Evolutionary conservation across 805 yeast genomes (phyloP).

Genomic region (Hanseniaspora valbyensis): DNA sequence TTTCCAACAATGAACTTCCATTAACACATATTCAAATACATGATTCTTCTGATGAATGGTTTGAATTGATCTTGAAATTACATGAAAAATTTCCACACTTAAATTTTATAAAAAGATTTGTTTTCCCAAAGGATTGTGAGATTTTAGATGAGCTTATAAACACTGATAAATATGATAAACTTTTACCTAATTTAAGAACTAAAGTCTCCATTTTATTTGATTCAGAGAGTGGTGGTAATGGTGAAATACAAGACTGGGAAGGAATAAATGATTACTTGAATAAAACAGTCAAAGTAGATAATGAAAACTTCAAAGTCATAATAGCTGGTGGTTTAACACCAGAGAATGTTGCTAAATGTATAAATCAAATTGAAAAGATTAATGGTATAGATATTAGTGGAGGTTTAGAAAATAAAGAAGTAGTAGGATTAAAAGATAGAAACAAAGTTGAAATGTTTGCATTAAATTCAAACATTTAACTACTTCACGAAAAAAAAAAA

Average conservation of each 20-base stretch:
- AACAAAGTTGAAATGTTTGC: constrained; percentile 53
- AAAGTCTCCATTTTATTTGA: constrained; percentile 61
- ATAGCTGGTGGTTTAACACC: constrained; percentile 88
- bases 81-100: constrained; percentile 33
- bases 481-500: neutral
- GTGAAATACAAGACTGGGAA: constrained; percentile 59
- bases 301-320: constrained; percentile 33
- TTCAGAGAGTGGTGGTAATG: constrained; percentile 88
- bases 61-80: neutral
- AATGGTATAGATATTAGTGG: constrained; percentile 90
- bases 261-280: constrained; percentile 33
- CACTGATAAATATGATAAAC: constrained; percentile 19
- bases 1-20: constrained; percentile 33
- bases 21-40: constrained; percentile 77
- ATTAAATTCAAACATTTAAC: constrained; percentile 31
- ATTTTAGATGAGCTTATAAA: constrained; percentile 25
- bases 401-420: constrained; percentile 61
- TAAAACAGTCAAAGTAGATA: neutral
- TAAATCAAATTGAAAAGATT: constrained; percentile 39
- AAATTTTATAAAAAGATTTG: constrained; percentile 49
- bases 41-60: constrained; percentile 50
- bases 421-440: constrained; percentile 56
- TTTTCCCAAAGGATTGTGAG: constrained; percentile 43
- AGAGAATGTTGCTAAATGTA: constrained; percentile 53
- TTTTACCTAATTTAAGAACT: constrained; percentile 17